Conservation (phyloP, 2,329 filamentous ascomycete genomes). For the Dryadomyces quercivorus region DNA sequence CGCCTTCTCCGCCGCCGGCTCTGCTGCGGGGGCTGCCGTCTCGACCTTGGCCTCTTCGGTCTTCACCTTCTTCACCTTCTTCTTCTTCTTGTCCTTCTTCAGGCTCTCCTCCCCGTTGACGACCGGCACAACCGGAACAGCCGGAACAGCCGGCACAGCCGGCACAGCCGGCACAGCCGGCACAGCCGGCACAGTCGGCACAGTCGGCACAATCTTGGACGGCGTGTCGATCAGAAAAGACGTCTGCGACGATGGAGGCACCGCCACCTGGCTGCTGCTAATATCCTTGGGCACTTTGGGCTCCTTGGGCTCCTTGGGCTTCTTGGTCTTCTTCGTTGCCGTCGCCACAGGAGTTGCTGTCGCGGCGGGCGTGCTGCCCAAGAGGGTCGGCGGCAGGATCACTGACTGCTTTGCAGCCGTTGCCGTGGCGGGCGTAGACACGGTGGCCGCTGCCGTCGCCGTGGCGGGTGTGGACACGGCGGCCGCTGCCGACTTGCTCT, state of each 20-base stretch:
- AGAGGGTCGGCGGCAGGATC: slow-evolving; percentile 2
- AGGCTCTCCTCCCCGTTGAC: background rate
- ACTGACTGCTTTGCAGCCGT: slow-evolving; percentile 3
- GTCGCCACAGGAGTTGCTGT: background rate
- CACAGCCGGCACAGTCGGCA: background rate
- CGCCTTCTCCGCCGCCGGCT: background rate
- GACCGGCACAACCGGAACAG: background rate
- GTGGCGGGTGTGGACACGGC: background rate
- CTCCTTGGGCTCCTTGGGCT: background rate
- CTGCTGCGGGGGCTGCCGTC: background rate
- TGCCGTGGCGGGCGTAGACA: background rate
- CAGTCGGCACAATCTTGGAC: slow-evolving; percentile 4
- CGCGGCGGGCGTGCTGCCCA: background rate
- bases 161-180: background rate
- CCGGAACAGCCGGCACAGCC: too few relatives aligned
- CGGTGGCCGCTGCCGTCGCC: background rate
- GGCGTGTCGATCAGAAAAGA: slow-evolving; percentile 9
- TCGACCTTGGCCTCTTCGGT: background rate
- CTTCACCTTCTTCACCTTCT: slow-evolving; percentile 2
- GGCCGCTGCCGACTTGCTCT: background rate
- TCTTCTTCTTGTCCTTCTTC: slow-evolving; percentile 5
- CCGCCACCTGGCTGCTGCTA: background rate
- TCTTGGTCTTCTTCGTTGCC: background rate
- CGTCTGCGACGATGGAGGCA: slow-evolving; percentile 4
- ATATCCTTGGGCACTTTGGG: too few relatives aligned